A percentile compares a stretch with the other conserved stretches of the same genome.
Conservation (phyloP, 352 stramenopile genomes). For the Blastocystis sp. region DNA sequence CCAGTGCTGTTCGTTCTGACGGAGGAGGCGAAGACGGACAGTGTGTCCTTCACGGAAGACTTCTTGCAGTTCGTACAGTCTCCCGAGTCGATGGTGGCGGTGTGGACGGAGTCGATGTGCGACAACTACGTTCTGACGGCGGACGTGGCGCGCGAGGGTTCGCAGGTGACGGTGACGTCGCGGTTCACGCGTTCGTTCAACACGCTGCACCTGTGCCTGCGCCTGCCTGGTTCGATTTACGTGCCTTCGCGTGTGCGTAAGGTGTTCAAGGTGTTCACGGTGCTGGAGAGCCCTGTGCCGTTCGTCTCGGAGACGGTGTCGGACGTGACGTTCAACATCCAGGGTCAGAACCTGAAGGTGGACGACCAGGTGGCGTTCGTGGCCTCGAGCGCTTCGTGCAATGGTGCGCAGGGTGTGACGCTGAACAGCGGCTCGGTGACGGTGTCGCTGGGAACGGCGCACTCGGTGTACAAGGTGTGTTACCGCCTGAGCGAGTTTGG, state of each 20-base stretch:
- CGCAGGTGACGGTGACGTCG: background rate
- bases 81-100: background rate
- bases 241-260: constrained; percentile 42
- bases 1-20: constrained; percentile 48
- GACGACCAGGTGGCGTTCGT: constrained; percentile 35
- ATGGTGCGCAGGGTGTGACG: background rate
- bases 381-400: background rate
- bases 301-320: constrained; percentile 12
- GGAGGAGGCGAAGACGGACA: background rate
- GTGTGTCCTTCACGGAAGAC: background rate
- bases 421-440: constrained; percentile 39
- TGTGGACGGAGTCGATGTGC: constrained; percentile 42
- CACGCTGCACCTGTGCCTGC: constrained; percentile 40
- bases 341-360: constrained; percentile 55
- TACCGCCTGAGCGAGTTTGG: constrained; percentile 38
- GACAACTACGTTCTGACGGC: constrained; percentile 1
- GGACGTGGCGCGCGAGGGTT: background rate
- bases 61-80: constrained; percentile 16
- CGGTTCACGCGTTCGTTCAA: constrained; percentile 7
- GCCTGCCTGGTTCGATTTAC: constrained; percentile 12
- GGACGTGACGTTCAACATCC: constrained; percentile 17
- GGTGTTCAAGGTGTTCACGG: constrained; percentile 54
- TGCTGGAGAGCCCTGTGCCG: constrained; percentile 24
- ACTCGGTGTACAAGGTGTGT: background rate
- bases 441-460: background rate